Evolutionary conservation across 1,284 basidiomycete genomes (phyloP).

Genomic region (Coniferiporia sulphurascens): DNA sequence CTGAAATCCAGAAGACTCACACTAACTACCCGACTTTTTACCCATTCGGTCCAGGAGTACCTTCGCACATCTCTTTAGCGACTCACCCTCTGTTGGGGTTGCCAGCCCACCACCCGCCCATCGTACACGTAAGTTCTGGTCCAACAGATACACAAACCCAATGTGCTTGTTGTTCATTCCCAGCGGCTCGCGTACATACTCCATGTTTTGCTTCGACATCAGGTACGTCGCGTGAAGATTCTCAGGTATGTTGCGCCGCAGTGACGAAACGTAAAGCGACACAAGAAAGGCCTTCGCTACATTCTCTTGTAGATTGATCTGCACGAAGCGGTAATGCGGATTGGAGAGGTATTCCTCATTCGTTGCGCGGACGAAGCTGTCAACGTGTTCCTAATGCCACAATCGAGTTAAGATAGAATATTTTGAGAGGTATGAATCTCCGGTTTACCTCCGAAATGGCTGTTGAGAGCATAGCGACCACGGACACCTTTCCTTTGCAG

Average conservation of each 20-base stretch:
- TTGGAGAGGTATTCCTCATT: constrained; percentile 57
- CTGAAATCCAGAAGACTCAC: background rate
- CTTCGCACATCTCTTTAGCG: constrained; percentile 69
- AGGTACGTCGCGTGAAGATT: constrained; percentile 75
- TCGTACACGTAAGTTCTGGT: constrained; percentile 78
- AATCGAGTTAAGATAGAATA: constrained; percentile 10
- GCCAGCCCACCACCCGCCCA: constrained; percentile 94
- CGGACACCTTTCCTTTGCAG: constrained; percentile 69
- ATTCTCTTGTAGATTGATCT: constrained; percentile 91
- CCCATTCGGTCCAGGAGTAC: constrained; percentile 61
- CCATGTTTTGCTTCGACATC: constrained; percentile 76
- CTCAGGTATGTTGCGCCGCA: constrained; percentile 63
- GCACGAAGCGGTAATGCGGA: constrained; percentile 74
- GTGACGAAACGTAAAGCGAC: constrained; percentile 71
- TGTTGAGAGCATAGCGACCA: constrained; percentile 79
- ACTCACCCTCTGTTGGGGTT: constrained; percentile 64
- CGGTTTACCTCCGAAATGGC: constrained; percentile 75
- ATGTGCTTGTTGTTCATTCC: constrained; percentile 89
- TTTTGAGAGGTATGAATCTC: constrained; percentile 19
- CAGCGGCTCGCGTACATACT: constrained; percentile 74
- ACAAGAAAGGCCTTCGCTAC: constrained; percentile 86
- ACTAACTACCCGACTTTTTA: background rate
- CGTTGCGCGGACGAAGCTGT: constrained; percentile 67
- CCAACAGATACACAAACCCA: constrained; percentile 91
- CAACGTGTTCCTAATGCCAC: constrained; percentile 65